Conservation (phyloP, 2,329 filamentous ascomycete species). For the Fusarium fujikuroi region DNA sequence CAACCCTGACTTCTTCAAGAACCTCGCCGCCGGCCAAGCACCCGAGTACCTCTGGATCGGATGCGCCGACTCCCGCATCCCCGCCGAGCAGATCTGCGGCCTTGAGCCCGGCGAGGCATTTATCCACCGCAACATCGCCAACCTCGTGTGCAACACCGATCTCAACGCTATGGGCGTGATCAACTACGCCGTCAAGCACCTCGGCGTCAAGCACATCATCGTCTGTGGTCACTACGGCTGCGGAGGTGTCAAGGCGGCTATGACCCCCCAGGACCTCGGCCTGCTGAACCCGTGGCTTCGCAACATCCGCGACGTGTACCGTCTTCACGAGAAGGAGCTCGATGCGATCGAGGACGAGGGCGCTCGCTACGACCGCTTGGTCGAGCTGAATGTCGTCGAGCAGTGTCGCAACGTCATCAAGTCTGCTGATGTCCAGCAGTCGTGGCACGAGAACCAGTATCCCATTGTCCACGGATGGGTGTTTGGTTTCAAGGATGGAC, state of each 20-base stretch:
- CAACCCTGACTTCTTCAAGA: conserved; percentile 73
- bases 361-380: conserved; percentile 74
- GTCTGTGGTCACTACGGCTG: conserved; percentile 84
- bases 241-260: conserved; percentile 79
- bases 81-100: conserved; percentile 88
- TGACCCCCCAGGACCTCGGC: conserved; percentile 76
- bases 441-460: conserved; percentile 69
- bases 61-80: conserved; percentile 89
- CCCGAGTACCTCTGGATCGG: conserved; percentile 88
- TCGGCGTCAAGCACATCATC: conserved; percentile 84
- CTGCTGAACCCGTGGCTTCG: conserved; percentile 79
- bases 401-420: conserved; percentile 83
- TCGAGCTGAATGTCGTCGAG: conserved; percentile 84
- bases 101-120: conserved; percentile 91
- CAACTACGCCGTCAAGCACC: conserved; percentile 84
- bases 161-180: conserved; percentile 84
- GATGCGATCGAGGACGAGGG: conserved; percentile 69
- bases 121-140: conserved; percentile 94
- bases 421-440: conserved; percentile 82
- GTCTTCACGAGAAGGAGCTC: conserved; percentile 76
- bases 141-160: conserved; percentile 83
- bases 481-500: conserved; percentile 74
- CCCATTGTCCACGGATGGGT: conserved; percentile 81
- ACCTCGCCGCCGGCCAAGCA: conserved; percentile 71
- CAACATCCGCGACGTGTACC: conserved; percentile 79